A percentile compares a stretch with the other conserved stretches of the same genome.
Conservation (phyloP, 345 rosid genomes). For the Lagerstroemia speciosa region DNA sequence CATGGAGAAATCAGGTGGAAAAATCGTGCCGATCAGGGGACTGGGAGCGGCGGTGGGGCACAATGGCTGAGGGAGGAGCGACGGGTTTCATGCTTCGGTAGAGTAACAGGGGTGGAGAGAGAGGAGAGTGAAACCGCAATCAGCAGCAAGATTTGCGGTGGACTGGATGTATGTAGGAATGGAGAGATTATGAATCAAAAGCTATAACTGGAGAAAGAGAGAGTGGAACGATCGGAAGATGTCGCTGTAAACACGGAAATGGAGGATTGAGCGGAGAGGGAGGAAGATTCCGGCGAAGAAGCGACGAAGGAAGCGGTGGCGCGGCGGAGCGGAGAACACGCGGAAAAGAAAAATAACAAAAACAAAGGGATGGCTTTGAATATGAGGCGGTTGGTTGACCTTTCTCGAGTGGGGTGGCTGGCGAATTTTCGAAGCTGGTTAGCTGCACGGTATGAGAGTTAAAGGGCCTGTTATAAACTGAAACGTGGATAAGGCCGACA, state of each 20-base stretch:
- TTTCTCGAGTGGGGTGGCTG: background rate
- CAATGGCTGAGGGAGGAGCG: background rate
- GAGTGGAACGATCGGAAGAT: background rate
- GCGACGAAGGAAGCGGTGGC: no score
- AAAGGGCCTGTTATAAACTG: background rate
- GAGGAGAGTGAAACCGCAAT: background rate
- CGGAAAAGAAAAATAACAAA: no score
- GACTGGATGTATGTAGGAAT: background rate
- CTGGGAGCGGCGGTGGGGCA: background rate
- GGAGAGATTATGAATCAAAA: background rate
- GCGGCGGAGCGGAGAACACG: background rate
- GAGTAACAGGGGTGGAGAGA: background rate
- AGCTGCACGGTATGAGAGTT: background rate
- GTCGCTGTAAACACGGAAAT: background rate
- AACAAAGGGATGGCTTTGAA: background rate
- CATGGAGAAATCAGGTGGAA: background rate
- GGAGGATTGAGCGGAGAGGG: background rate
- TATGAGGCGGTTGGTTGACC: conserved; percentile 2
- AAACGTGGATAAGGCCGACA: background rate
- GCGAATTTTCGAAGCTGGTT: background rate
- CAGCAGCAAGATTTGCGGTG: background rate
- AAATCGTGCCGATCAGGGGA: background rate
- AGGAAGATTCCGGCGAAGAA: background rate
- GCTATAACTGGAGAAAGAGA: background rate
- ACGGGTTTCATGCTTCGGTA: background rate